Evolutionary conservation across 805 yeast species (phyloP).

Genomic region (Wilhelminamyces savonicus): DNA sequence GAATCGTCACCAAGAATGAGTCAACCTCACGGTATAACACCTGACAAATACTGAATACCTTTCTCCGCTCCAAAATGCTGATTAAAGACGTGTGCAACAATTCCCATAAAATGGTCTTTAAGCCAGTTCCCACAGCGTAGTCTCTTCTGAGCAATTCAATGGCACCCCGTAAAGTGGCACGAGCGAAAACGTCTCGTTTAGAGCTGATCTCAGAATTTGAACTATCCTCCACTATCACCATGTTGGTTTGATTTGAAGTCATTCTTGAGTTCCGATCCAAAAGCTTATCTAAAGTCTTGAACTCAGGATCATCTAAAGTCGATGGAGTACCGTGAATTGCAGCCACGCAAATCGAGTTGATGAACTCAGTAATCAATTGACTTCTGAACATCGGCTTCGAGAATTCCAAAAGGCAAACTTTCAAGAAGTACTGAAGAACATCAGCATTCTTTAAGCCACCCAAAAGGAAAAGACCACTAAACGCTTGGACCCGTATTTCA

Average conservation of each 20-base stretch:
- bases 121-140: constrained; percentile 48
- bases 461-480: constrained; percentile 58
- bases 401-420: constrained; percentile 48
- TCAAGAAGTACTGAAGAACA: constrained; percentile 57
- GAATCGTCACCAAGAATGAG: constrained; percentile 53
- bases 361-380: constrained; percentile 42
- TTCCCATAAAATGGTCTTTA: constrained; percentile 61
- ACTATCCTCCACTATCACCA: constrained; percentile 56
- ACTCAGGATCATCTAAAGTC: constrained; percentile 60
- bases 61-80: constrained; percentile 53
- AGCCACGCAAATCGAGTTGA: constrained; percentile 53
- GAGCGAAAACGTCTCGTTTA: constrained; percentile 60
- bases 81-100: constrained; percentile 56
- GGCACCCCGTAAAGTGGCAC: constrained; percentile 60
- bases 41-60: constrained; percentile 57
- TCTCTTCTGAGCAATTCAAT: constrained; percentile 59
- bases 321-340: constrained; percentile 60
- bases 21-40: constrained; percentile 61
- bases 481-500: constrained; percentile 61
- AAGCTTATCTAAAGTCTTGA: constrained; percentile 30
- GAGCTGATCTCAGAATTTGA: constrained; percentile 36
- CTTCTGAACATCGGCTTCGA: constrained; percentile 44
- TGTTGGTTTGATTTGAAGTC: constrained; percentile 21
- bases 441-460: constrained; percentile 72
- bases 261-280: constrained; percentile 13